A percentile compares a stretch with the other conserved stretches of the same genome.
Conservation (phyloP, 805 yeast species). For the Candida qinlingensis region DNA sequence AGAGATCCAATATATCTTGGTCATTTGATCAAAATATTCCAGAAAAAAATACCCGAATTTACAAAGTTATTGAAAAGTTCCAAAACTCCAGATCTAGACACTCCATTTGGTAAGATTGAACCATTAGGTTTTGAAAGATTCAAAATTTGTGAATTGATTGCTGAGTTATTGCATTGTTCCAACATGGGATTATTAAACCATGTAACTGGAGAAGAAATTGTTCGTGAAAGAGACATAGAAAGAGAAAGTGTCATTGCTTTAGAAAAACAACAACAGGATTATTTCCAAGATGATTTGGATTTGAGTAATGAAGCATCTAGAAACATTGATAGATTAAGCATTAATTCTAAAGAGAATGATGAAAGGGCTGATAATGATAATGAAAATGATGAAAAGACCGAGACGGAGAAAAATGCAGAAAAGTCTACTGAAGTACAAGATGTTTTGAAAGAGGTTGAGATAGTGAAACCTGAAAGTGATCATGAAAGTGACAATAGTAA, state of each 20-base stretch:
- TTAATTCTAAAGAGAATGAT: constrained; percentile 6
- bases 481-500: constrained; percentile 4
- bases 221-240: constrained; percentile 62
- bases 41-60: constrained; percentile 68
- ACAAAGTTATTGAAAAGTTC: constrained; percentile 49
- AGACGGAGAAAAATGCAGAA: constrained; percentile 9
- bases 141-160: constrained; percentile 85
- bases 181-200: constrained; percentile 91
- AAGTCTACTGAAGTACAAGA: background rate
- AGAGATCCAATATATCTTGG: constrained; percentile 94
- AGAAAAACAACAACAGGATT: constrained; percentile 22
- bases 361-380: constrained; percentile 8
- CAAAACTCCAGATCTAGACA: constrained; percentile 36
- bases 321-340: constrained; percentile 20
- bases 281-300: constrained; percentile 29
- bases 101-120: constrained; percentile 62
- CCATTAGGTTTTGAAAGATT: constrained; percentile 90
- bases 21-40: constrained; percentile 70
- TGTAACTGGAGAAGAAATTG: constrained; percentile 60
- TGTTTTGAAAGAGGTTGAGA: background rate
- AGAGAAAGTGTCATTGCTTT: constrained; percentile 46
- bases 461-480: constrained; percentile 17
- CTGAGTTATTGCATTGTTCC: constrained; percentile 94
- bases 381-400: constrained; percentile 9
- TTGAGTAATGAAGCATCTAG: constrained; percentile 26